Conservation (phyloP, 805 yeast genomes). For the Spathaspora arborariae region DNA sequence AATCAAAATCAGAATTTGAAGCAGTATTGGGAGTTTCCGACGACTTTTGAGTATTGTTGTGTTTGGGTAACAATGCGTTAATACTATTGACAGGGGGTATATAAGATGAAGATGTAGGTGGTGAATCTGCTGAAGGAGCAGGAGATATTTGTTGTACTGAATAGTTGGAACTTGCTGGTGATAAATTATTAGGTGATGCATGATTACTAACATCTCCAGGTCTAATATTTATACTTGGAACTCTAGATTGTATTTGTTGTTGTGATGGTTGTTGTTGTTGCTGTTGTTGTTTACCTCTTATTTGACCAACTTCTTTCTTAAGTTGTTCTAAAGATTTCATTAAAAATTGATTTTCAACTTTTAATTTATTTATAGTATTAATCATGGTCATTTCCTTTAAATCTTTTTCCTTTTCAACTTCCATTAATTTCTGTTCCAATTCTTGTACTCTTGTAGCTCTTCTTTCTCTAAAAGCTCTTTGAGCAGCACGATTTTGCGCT, state of each 20-base stretch:
- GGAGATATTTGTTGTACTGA: constrained; percentile 51
- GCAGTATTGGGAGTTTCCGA: constrained; percentile 3
- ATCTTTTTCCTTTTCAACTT: constrained; percentile 64
- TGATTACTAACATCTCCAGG: constrained; percentile 5
- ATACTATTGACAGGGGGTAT: not conserved
- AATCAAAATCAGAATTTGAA: constrained; percentile 35
- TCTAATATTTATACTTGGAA: not conserved
- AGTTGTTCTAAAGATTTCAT: constrained; percentile 41
- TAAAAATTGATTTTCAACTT: constrained; percentile 42
- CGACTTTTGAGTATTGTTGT: constrained; percentile 7
- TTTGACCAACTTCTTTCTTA: constrained; percentile 25
- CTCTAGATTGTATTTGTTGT: not conserved
- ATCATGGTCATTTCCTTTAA: constrained; percentile 52
- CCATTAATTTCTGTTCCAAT: constrained; percentile 64
- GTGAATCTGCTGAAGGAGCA: constrained; percentile 48
- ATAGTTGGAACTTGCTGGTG: constrained; percentile 25
- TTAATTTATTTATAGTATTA: constrained; percentile 48
- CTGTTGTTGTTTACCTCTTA: constrained; percentile 12
- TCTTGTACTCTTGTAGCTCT: constrained; percentile 79
- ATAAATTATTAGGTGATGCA: constrained; percentile 14
- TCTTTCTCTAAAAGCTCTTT: constrained; percentile 84
- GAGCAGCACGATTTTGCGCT: constrained; percentile 93
- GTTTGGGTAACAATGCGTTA: not conserved
- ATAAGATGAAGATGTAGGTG: constrained; percentile 24
- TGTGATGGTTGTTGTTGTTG: constrained; percentile 3